Evolutionary conservation across 495 filamentous ascomycete genomes (phyloP), one percentile per base, ranked within the genome.

Genomic region (Halenospora varia): DNA sequence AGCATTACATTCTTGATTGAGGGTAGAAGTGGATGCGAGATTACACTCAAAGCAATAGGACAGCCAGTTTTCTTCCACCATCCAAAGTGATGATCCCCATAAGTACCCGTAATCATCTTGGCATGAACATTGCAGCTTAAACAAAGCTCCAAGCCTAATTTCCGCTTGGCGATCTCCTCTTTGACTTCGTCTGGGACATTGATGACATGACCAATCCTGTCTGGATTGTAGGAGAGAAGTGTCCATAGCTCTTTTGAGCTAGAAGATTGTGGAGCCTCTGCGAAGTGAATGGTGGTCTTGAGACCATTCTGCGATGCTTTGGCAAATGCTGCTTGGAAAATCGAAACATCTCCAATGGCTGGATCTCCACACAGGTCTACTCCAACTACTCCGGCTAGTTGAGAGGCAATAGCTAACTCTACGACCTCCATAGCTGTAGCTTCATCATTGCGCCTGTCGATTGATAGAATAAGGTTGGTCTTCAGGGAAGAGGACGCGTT

Each of bases 291-390:
- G 1, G 90, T 92, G 13, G 90, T 66, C 1, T 77, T 75, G 19
- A 94, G 67, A 0, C 78, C 78, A 0, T 67, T 58, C 6, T 62
- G 57, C 56, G 77, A 75, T 4, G 88, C 88, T 25, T 70, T 68
- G 1, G 64, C 62, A 51, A 93, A 86, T 1, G 82, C 77, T 8
- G 75, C 73, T 2, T 70, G 63, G 62, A 87, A 87, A 1, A 75
- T 64, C 0, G 74, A 69, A 47, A 90, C 75, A 25, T 85, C 77
- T 11, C 84, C 82, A 55, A 76, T 77, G 9, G 75, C 72, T 15
- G 90, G 89, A 63, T 96, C 82, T 4, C 90, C 89, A 70, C 89
- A 92, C 11, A 95, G 76, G 68, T 95, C 90, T 45, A 96, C 66
- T 26, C 86, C 90, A 0, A 94, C 88, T 45, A 94, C 81, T 35